Percentiles rank a stretch among this genome's conserved stretches.
These are phyloP conservation scores for Fusarium sp. DNA, from an alignment of 2,329 filamentous ascomycete species.

Conservation along the genomic window DNA sequence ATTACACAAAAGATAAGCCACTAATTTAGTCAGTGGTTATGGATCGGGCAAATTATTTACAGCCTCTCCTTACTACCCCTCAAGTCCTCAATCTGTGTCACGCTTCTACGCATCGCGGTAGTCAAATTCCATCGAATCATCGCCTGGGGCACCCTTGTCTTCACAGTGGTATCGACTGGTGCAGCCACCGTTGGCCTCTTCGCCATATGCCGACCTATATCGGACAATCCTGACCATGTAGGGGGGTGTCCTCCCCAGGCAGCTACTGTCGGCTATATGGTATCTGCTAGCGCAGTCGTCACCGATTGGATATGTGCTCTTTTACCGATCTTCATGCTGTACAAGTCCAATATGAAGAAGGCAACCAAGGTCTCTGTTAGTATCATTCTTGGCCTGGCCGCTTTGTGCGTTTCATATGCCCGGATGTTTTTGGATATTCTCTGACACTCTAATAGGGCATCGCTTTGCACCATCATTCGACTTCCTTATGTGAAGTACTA, in stretches of 20 bases:
- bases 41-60: conserved; percentile 21
- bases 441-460: conserved; percentile 8
- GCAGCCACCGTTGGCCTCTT: conserved; percentile 12
- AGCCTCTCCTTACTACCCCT: conserved; percentile 25
- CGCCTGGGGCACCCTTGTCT: conserved; percentile 23
- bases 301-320: conserved; percentile 33
- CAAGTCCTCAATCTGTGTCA: conserved; percentile 35
- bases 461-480: conserved; percentile 26
- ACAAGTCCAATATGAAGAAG: conserved; percentile 32
- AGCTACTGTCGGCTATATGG: conserved; percentile 12
- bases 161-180: conserved; percentile 5
- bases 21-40: conserved; percentile 17
- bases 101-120: conserved; percentile 31
- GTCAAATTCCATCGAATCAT: conserved; percentile 21
- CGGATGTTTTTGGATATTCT: fast-evolving
- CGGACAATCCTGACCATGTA: neutral
- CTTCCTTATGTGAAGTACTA: conserved; percentile 32
- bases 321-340: conserved; percentile 31
- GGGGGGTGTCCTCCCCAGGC: conserved; percentile 2
- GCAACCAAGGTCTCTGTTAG: conserved; percentile 30
- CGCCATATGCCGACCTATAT: conserved; percentile 10
- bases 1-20: neutral
- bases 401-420: conserved; percentile 4
- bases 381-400: conserved; percentile 30
- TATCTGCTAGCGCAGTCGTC: conserved; percentile 10